Base-by-base conservation (phyloP, 176 grass and related monocot genomes). In the Pontederia crassipes region DNA sequence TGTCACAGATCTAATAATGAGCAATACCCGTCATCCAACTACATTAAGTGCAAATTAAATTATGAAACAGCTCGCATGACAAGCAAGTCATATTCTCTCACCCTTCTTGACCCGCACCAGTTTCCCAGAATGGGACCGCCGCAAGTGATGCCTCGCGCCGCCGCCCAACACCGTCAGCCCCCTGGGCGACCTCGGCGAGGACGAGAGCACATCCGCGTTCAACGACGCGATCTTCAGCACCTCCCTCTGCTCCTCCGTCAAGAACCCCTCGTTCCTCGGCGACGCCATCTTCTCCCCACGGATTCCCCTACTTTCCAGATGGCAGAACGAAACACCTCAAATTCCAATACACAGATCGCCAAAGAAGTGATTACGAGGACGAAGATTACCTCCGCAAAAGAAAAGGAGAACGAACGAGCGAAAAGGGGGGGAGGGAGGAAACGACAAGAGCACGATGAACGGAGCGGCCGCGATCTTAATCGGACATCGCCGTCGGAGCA, bases 21-120 rank as follows among this genome's bases (percentile, higher is more conserved):
- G 20, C 20, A 24, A 24, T 40, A 40, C 32, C 6, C 32, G 6
- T 40, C 32, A 40, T 40, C 32, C 2, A 40, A 40, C 4, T 40
- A 40, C 32, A 40, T 40, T 40, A 40, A 40, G 6, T 40, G 32
- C 32, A 1, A 7, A 40, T 0, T 40, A 7, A 40, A 4, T 40
- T 40, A 40, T 40, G 32, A 40, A 40, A 40, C 32, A 40, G 32
- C 32, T 40, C 32, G 32, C 32, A 63, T 29, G 8, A 11, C 8
- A 48, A 47, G 7, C n/a, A 48, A 20, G 46, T 26, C 14, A 65
- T 8, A 11, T 26, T 45, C 75, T 45, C 75, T 69, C 60, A 98
- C 93, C 93, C 84, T 98, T 92, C 79, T 98, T 98, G 74, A 92
- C 87, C 75, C 87, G 90, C 49, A 88, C 67, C 53, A 78, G 49